Conservation (phyloP, 2,329 filamentous ascomycete species). For the Beauveria sp. region DNA sequence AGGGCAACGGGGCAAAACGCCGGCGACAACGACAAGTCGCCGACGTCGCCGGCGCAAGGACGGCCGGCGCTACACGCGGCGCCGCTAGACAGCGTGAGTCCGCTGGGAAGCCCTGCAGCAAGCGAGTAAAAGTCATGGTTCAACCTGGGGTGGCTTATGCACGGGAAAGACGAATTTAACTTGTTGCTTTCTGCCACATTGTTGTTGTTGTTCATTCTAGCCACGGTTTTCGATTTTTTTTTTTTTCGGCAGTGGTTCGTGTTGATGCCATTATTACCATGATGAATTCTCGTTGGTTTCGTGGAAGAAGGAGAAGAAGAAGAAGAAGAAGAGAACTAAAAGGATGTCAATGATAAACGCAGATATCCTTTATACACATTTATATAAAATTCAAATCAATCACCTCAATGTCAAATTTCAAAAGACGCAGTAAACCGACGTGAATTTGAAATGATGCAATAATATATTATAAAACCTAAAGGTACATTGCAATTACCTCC, state of each 20-base stretch:
- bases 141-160: too few relatives aligned
- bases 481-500: slow-evolving; percentile 9
- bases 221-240: too few relatives aligned
- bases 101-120: slow-evolving; percentile 33
- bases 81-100: slow-evolving; percentile 67
- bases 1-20: slow-evolving; percentile 26
- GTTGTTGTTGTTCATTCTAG: too few relatives aligned
- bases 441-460: background rate
- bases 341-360: too few relatives aligned
- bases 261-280: too few relatives aligned
- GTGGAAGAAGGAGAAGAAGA: too few relatives aligned
- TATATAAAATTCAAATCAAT: too few relatives aligned
- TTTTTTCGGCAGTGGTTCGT: too few relatives aligned
- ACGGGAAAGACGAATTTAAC: background rate
- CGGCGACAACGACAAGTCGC: slow-evolving; percentile 10
- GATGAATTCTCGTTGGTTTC: too few relatives aligned
- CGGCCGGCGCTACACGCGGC: slow-evolving; percentile 85
- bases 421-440: too few relatives aligned
- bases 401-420: too few relatives aligned
- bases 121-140: background rate
- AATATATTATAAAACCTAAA: slow-evolving; percentile 1
- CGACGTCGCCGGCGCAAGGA: slow-evolving; percentile 32
- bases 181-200: background rate
- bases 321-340: too few relatives aligned
- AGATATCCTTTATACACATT: background rate